Evolutionary conservation across 768 basidiomycete species (phyloP).

Genomic region (Plicaturopsis crispa): DNA sequence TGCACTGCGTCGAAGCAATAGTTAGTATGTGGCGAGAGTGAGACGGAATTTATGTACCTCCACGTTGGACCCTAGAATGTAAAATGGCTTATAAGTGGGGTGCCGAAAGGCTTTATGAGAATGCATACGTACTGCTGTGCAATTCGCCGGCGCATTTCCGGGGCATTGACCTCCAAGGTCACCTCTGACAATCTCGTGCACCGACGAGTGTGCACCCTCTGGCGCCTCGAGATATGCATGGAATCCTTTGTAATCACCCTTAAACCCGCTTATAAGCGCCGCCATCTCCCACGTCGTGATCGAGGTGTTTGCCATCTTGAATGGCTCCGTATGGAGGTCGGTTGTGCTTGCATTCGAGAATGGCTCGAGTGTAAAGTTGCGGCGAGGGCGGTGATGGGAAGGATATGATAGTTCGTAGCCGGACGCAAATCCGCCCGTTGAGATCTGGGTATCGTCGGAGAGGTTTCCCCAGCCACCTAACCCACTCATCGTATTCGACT

Average conservation of each 20-base stretch:
- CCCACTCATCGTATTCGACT: slow-evolving; percentile 10
- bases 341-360: slow-evolving; percentile 10
- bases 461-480: slow-evolving; percentile 16
- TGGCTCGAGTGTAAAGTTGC: slow-evolving; percentile 26
- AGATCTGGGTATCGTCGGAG: slow-evolving; percentile 10
- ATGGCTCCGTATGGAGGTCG: slow-evolving; percentile 12
- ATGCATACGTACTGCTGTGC: too few relatives aligned
- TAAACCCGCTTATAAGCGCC: slow-evolving; percentile 16
- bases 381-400: slow-evolving; percentile 21
- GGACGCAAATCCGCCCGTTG: slow-evolving; percentile 19
- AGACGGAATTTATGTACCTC: too few relatives aligned
- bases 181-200: slow-evolving; percentile 27
- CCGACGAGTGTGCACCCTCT: slow-evolving; percentile 24
- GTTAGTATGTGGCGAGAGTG: too few relatives aligned
- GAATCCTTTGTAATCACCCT: slow-evolving; percentile 23
- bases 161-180: slow-evolving; percentile 23
- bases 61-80: too few relatives aligned
- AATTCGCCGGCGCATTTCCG: slow-evolving; percentile 12
- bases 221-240: slow-evolving; percentile 19
- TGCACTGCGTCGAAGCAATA: too few relatives aligned
- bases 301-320: slow-evolving; percentile 15
- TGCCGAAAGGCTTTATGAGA: too few relatives aligned
- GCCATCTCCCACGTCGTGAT: slow-evolving; percentile 16
- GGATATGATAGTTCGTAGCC: slow-evolving; percentile 21
- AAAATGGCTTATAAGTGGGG: too few relatives aligned